These are phyloP conservation scores for Colletotrichum sp. DNA, from an alignment of 2,329 filamentous ascomycete species.

Conservation along the genomic window DNA sequence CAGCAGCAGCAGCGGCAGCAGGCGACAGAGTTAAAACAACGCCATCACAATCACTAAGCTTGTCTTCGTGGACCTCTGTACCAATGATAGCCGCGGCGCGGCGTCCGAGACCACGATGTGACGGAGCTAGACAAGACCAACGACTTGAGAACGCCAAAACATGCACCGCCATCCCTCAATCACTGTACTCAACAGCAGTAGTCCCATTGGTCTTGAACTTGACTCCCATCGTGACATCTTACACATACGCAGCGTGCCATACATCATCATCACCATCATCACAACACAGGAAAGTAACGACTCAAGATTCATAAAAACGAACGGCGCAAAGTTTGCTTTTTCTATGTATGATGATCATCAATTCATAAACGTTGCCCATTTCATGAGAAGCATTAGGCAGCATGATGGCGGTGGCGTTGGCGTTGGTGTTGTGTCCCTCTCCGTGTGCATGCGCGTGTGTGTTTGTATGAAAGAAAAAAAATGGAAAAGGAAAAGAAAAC, in stretches of 20 bases:
- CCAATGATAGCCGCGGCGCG: background rate
- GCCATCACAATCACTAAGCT: background rate
- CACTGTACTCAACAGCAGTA: background rate
- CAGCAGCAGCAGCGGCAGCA: background rate
- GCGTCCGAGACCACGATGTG: background rate
- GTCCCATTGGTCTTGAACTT: too few species aligned
- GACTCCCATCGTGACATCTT: background rate
- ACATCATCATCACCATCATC: background rate
- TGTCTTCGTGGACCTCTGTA: too few species aligned
- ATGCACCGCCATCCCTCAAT: fast-evolving
- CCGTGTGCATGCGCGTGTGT: background rate
- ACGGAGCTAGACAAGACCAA: background rate
- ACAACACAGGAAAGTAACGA: background rate
- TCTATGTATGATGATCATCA: slow-evolving; percentile 20
- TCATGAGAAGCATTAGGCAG: slow-evolving; percentile 19
- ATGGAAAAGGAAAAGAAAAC: background rate
- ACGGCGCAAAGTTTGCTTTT: slow-evolving; percentile 2
- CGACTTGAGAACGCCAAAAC: background rate
- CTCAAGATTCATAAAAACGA: background rate
- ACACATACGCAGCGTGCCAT: background rate
- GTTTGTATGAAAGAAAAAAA: background rate
- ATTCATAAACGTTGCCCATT: slow-evolving; percentile 19
- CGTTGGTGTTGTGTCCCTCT: background rate
- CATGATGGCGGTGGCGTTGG: background rate
- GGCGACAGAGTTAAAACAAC: background rate